Evolutionary conservation across 345 rosid species (phyloP).

Genomic region (Linum lewisii): DNA sequence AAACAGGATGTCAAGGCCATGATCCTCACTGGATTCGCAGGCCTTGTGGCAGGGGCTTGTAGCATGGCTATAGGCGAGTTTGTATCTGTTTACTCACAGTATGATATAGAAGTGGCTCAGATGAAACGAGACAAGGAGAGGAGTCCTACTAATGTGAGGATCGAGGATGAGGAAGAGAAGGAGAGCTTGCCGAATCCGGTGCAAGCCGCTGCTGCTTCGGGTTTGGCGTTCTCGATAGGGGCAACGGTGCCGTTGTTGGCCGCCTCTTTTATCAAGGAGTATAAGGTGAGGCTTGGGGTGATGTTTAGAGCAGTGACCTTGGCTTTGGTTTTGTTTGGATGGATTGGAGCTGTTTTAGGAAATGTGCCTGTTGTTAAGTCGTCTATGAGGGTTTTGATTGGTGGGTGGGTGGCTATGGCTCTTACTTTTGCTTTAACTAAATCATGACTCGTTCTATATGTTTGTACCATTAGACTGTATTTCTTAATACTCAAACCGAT

Average conservation of each 20-base stretch:
- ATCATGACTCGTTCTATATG: constrained; percentile 7
- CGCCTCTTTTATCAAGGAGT: constrained; percentile 24
- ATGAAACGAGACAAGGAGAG: constrained; percentile 28
- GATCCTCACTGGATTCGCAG: constrained; percentile 65
- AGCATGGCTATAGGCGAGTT: constrained; percentile 90
- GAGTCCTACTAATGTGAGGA: not conserved
- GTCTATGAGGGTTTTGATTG: constrained; percentile 27
- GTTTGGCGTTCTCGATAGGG: constrained; percentile 27
- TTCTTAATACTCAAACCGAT: too few relatives aligned
- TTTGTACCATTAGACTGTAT: too few relatives aligned
- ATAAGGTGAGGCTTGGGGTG: constrained; percentile 22
- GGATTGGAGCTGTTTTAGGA: constrained; percentile 28
- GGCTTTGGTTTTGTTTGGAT: constrained; percentile 28
- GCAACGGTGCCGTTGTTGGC: constrained; percentile 32
- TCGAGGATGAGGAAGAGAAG: constrained; percentile 8
- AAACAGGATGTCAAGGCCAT: constrained; percentile 50
- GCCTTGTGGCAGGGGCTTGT: constrained; percentile 63
- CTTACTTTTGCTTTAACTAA: constrained; percentile 33
- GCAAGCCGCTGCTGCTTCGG: constrained; percentile 36
- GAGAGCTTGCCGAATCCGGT: constrained; percentile 29
- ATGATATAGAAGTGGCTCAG: constrained; percentile 54
- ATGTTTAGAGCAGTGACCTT: constrained; percentile 27
- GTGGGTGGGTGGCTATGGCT: constrained; percentile 43
- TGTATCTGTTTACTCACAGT: constrained; percentile 69
- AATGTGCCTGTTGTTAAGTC: constrained; percentile 24